phyloP scores from a whole-genome alignment of 2,329 filamentous ascomycete species.

The Phyllosticta paracitricarpa region DNA sequence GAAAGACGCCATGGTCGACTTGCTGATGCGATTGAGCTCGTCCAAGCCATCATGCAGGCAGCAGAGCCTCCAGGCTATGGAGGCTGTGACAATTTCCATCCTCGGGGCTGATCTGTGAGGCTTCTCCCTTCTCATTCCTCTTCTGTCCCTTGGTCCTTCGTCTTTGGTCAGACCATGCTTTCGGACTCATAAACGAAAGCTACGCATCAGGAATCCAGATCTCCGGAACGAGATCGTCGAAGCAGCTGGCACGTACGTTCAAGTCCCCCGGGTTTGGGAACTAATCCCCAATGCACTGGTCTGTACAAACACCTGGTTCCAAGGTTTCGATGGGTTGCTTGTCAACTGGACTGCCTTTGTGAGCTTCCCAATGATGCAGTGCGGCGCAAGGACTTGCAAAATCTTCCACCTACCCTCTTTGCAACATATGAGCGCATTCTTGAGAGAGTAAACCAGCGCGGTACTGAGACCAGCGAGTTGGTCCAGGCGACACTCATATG shows the following conservation, averaged over 20 bases:
- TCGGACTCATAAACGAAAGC: neutral
- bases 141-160: too few species aligned
- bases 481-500: neutral
- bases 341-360: neutral
- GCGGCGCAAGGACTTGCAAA: neutral
- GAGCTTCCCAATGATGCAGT: neutral
- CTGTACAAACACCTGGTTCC: too few species aligned
- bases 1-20: too few species aligned
- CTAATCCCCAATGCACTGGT: neutral
- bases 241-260: neutral
- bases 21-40: too few species aligned
- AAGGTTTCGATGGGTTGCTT: conserved; percentile 3
- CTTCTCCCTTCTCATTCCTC: neutral
- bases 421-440: conserved; percentile 1
- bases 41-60: too few species aligned
- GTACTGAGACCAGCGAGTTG: neutral
- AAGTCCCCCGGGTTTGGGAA: too few species aligned
- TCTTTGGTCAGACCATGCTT: neutral
- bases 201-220: neutral
- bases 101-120: too few species aligned
- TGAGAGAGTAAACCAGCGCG: neutral
- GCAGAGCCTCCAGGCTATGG: too few species aligned
- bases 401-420: neutral
- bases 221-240: neutral
- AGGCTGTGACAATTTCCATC: too few species aligned